Base-by-base conservation (phyloP, 2,329 filamentous ascomycete species). In the Hypoxylon sp. region DNA sequence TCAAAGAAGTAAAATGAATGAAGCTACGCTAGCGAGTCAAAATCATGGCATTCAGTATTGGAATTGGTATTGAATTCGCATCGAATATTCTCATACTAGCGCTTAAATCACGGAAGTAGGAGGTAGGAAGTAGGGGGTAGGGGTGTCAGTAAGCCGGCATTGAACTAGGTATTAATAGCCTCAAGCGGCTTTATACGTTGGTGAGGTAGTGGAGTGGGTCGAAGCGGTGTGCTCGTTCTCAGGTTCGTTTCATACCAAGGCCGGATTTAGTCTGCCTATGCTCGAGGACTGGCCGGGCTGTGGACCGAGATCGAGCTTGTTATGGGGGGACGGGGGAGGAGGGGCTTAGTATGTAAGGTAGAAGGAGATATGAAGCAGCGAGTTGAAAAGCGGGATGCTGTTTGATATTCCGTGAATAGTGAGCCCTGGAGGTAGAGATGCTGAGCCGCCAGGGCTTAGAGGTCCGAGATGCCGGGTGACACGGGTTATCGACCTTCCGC, bases 401-500 rank as follows among this genome's bases (percentile, higher is more conserved):
- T 21, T 19, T 19, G 16, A 16, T 21, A 16, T 16, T 37, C 14
- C 4, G 30, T 37, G n/a, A 16, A 11, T 50, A 27, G 50, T 23
- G 45, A 43, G 6, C 6, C n/a, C n/a, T n/a, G n/a, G n/a, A n/a
- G n/a, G 23, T 57, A 51, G 21, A 37, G 52, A 52, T 56, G n/a
- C n/a, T n/a, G n/a, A n/a, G n/a, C n/a, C n/a, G n/a, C n/a, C n/a
- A n/a, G n/a, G n/a, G n/a, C n/a, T 9, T 5, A 7, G 34, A 39
- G 34, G 6, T 19, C 14, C n/a, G 32, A n/a, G 9, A 12, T 34
- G 25, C n/a, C 46, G 46, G 32, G 59, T 45, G 50, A 51, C 32
- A 64, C 52, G 61, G 60, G 56, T 61, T 52, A 61, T 67, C 37
- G 54, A 51, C 60, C 34, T 53, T 52, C 47, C 53, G 34, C 8